Evolutionary conservation across 1,139 yeast genomes (phyloP).

Genomic region (Yamadazyma siamensis): DNA sequence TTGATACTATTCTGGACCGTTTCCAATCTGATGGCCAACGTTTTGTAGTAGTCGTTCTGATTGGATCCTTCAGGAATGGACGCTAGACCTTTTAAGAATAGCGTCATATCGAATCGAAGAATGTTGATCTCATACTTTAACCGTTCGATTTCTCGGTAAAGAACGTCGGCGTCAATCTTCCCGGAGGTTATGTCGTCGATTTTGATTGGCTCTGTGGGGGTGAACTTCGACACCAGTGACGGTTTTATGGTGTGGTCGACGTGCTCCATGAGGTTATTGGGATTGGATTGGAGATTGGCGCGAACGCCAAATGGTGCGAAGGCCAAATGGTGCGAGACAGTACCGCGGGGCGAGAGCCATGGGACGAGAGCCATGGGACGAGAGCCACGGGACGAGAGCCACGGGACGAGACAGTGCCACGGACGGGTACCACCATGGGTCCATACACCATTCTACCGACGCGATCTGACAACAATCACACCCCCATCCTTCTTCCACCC

Average conservation of each 20-base stretch:
- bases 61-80: conserved; percentile 31
- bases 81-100: conserved; percentile 38
- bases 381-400: no score
- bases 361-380: no score
- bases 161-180: conserved; percentile 33
- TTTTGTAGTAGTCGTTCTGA: conserved; percentile 36
- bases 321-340: no score
- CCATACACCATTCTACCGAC: no score
- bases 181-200: conserved; percentile 49
- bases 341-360: no score
- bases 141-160: conserved; percentile 40
- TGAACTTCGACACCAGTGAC: background rate
- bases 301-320: no score
- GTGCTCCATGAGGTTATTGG: no score
- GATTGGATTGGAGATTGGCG: no score
- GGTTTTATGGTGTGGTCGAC: no score
- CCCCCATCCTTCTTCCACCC: conserved; percentile 27
- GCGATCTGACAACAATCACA: conserved; percentile 22
- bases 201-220: conserved; percentile 36
- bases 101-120: conserved; percentile 43
- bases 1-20: conserved; percentile 37
- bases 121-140: conserved; percentile 43
- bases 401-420: no score
- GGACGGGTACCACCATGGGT: no score
- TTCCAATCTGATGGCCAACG: conserved; percentile 27